A percentile compares a stretch with the other conserved stretches of the same genome.
Evolutionary conservation across 495 filamentous ascomycete species (phyloP).

Genomic region (Aspergillus panamensis): DNA sequence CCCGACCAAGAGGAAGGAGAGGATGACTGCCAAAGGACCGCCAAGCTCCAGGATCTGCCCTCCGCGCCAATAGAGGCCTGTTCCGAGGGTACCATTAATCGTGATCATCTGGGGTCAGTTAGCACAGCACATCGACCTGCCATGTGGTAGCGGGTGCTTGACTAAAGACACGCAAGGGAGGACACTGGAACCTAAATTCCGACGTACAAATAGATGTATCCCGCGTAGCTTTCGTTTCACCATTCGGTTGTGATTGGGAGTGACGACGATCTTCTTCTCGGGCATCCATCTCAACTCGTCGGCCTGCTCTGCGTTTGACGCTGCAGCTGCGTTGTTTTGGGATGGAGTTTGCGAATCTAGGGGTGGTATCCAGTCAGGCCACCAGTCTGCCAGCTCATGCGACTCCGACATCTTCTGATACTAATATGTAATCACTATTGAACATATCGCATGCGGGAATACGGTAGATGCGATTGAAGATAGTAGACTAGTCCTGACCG

Average conservation of each 20-base stretch:
- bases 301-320: neutral
- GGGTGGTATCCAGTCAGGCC: neutral
- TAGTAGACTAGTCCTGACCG: too few species aligned
- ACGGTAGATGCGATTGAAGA: too few species aligned
- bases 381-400: neutral
- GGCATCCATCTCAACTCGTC: neutral
- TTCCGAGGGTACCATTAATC: constrained; percentile 1
- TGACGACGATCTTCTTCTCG: neutral
- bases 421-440: neutral
- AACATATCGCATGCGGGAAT: too few species aligned
- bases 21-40: neutral
- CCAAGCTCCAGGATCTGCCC: constrained; percentile 6
- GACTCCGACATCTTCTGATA: neutral
- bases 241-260: neutral
- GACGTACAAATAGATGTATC: constrained; percentile 3
- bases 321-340: neutral
- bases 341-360: neutral
- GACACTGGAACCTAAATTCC: neutral
- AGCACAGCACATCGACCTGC: neutral
- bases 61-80: constrained; percentile 4
- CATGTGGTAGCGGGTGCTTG: neutral
- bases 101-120: neutral
- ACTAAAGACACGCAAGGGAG: neutral
- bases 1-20: constrained; percentile 1
- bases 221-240: neutral